These are phyloP conservation scores for Colletotrichum caudatum DNA, from an alignment of 2,329 filamentous ascomycete species.

Conservation along the genomic window DNA sequence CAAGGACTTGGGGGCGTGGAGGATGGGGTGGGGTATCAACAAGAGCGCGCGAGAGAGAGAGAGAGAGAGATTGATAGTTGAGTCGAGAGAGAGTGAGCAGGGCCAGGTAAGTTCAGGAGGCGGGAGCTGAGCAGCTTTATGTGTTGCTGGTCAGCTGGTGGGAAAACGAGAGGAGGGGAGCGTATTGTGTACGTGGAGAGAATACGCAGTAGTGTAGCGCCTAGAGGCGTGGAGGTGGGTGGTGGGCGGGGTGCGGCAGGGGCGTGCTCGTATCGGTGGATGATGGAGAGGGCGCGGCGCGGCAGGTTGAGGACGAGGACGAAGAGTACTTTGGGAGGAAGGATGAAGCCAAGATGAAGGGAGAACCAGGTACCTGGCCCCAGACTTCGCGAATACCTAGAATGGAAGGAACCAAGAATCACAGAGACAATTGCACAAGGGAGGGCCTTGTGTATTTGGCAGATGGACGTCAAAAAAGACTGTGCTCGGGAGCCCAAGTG, in stretches of 20 bases:
- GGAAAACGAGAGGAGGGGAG: constrained; percentile 37
- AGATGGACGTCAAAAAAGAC: constrained; percentile 8
- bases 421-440: not conserved
- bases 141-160: constrained; percentile 29
- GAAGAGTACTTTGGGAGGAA: not conserved
- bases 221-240: constrained; percentile 36
- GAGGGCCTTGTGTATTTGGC: not conserved
- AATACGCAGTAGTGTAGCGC: constrained; percentile 38
- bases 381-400: too few relatives aligned
- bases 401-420: constrained; percentile 14
- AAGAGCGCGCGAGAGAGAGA: constrained; percentile 41
- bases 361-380: not conserved
- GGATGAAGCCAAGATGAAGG: constrained; percentile 3
- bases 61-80: constrained; percentile 41
- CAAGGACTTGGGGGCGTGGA: constrained; percentile 2
- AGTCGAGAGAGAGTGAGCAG: constrained; percentile 35
- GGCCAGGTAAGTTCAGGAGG: constrained; percentile 34
- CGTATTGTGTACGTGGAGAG: constrained; percentile 41
- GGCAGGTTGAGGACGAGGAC: constrained; percentile 12
- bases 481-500: not conserved
- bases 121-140: constrained; percentile 45
- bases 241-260: constrained; percentile 40
- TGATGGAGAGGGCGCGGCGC: constrained; percentile 26
- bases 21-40: constrained; percentile 39
- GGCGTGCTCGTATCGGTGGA: constrained; percentile 40